phyloP scores from a whole-genome alignment of 352 stramenopile genomes.

The Pythium angustatum region DNA sequence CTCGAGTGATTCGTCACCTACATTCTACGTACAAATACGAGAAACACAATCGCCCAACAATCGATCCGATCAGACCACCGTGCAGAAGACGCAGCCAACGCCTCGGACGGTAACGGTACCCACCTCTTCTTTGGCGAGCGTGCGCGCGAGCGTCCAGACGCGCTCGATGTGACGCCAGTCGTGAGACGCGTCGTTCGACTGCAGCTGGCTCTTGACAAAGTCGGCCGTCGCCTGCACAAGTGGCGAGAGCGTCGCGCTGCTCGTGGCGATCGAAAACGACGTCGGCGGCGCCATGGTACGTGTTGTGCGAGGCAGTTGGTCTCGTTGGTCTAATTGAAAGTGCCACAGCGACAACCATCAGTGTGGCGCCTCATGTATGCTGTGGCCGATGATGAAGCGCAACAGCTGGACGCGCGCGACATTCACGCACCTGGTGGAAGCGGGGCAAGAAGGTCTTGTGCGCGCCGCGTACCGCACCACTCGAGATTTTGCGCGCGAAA shows the following conservation, averaged over 20 bases:
- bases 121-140: conserved; percentile 78
- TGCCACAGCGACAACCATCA: too few species aligned
- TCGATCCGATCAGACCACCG: too few species aligned
- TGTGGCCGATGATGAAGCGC: too few species aligned
- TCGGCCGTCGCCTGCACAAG: conserved; percentile 69
- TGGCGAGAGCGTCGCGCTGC: conserved; percentile 27
- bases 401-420: background rate
- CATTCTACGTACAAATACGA: conserved; percentile 34
- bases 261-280: conserved; percentile 21
- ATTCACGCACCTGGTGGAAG: too few species aligned
- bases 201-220: conserved; percentile 75
- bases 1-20: conserved; percentile 57
- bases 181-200: conserved; percentile 80
- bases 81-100: too few species aligned
- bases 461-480: conserved; percentile 22
- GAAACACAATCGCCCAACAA: background rate
- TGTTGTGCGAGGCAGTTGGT: too few species aligned
- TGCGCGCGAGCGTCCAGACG: conserved; percentile 75
- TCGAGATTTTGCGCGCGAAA: conserved; percentile 19
- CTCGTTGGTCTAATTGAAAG: too few species aligned
- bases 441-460: background rate
- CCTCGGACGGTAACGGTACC: background rate
- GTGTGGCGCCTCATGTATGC: too few species aligned
- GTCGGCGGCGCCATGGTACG: conserved; percentile 34
- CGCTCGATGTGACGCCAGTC: conserved; percentile 90